Percentiles rank a stretch among this genome's conserved stretches.
Conservation (phyloP, 163 green algal species). For the Chlamydomonas reinhardtii region DNA sequence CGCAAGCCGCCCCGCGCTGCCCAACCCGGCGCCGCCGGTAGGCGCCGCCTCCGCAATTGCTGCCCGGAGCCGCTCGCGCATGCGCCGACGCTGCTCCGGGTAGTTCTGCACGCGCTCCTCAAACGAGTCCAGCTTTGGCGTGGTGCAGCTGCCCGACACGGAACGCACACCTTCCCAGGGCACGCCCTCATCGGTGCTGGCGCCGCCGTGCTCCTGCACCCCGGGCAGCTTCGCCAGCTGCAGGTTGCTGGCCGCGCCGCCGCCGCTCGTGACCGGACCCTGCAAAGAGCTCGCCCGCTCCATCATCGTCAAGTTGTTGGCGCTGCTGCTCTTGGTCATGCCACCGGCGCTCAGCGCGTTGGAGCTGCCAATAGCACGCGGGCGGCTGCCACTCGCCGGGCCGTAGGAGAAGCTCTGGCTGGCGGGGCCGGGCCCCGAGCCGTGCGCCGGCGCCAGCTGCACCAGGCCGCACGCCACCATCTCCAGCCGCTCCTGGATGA, state of each 20-base stretch:
- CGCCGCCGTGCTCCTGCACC: no score
- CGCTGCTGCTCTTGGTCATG: slow-evolving; percentile 33
- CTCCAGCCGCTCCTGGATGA: slow-evolving; percentile 78
- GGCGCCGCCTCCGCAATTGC: neutral
- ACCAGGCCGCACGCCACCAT: slow-evolving; percentile 51
- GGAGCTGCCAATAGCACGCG: neutral
- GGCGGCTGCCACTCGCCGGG: neutral
- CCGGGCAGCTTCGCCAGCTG: no score
- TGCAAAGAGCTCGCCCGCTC: no score
- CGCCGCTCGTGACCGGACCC: no score
- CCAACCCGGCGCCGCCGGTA: neutral
- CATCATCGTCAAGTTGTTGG: slow-evolving; percentile 4
- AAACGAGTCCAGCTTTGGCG: slow-evolving; percentile 49
- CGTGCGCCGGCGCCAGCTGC: slow-evolving; percentile 36
- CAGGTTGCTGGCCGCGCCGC: no score
- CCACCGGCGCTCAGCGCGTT: neutral
- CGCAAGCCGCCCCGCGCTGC: neutral
- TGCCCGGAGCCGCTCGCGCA: neutral
- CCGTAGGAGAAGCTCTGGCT: neutral
- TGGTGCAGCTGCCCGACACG: no score
- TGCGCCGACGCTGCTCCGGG: slow-evolving; percentile 21
- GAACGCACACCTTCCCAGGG: no score
- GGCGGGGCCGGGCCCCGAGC: neutral
- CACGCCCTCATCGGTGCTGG: no score
- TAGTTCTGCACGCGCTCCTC: slow-evolving; percentile 55